phyloP scores from a whole-genome alignment of 371 early-diverging fungal genomes.

The Actinomortierella wolfii region DNA sequence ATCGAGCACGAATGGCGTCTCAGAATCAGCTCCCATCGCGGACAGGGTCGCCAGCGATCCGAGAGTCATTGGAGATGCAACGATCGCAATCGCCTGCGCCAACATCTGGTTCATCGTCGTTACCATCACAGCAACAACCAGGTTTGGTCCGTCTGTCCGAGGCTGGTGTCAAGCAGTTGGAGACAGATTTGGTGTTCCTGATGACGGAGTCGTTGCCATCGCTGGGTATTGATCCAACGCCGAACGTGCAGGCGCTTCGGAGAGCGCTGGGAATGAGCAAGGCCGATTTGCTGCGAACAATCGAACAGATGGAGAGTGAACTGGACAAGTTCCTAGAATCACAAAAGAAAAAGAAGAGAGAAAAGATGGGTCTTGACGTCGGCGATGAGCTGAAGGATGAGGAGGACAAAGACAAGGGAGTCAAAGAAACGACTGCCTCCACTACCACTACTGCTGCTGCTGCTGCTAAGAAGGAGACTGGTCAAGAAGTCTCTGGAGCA shows the following conservation, averaged over 20 bases:
- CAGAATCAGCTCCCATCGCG: slow-evolving; percentile 6
- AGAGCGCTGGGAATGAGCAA: slow-evolving; percentile 30
- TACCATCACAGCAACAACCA: not conserved
- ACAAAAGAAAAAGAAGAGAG: not conserved
- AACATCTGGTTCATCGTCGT: not conserved
- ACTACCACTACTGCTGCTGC: not conserved
- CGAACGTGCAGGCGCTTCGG: slow-evolving; percentile 25
- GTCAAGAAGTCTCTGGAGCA: not conserved
- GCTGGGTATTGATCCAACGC: slow-evolving; percentile 35
- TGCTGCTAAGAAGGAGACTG: not conserved
- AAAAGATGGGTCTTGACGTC: no score
- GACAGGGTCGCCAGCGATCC: not conserved
- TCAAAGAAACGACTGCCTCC: not conserved
- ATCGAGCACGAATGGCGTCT: slow-evolving; percentile 7
- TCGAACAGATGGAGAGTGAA: slow-evolving; percentile 30
- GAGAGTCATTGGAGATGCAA: no score
- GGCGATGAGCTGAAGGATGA: slow-evolving; percentile 3
- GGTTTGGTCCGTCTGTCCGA: slow-evolving; percentile 32
- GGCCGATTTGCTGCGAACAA: slow-evolving; percentile 24
- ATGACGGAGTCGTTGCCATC: slow-evolving; percentile 18
- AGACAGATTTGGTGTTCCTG: slow-evolving; percentile 34
- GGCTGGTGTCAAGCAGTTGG: slow-evolving; percentile 31
- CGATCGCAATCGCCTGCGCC: no score
- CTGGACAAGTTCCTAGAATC: slow-evolving; percentile 1
- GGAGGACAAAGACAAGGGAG: not conserved